A percentile compares a stretch with the other conserved stretches of the same genome.
These are phyloP conservation scores for Dothideomycetes sp. DNA, from an alignment of 2,329 filamentous ascomycete species.

Conservation along the genomic window DNA sequence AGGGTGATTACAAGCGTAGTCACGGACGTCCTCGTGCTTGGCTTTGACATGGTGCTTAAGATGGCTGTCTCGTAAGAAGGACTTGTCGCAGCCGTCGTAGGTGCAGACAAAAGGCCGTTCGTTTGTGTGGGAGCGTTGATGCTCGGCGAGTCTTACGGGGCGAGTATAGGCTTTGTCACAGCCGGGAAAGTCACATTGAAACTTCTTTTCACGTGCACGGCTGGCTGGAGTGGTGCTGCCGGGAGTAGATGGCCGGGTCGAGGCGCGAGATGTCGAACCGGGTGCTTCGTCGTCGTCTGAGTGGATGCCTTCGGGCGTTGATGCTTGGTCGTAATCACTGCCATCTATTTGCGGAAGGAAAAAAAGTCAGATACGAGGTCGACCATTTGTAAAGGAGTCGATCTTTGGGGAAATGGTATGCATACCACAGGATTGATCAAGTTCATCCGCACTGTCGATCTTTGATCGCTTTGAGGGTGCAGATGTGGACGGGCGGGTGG, in stretches of 20 bases:
- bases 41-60: conserved; percentile 76
- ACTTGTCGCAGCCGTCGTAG: conserved; percentile 63
- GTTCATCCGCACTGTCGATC: not conserved
- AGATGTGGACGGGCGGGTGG: not conserved
- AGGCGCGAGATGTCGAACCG: conserved; percentile 8
- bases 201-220: conserved; percentile 56
- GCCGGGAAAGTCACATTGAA: conserved; percentile 60
- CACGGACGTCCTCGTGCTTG: conserved; percentile 60
- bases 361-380: not conserved
- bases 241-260: conserved; percentile 17
- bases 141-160: conserved; percentile 66
- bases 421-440: not conserved
- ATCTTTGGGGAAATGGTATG: no score
- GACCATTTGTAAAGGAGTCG: no score
- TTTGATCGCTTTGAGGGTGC: not conserved
- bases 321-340: conserved; percentile 1
- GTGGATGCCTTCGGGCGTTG: not conserved
- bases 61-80: conserved; percentile 78
- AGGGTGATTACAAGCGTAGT: conserved; percentile 59
- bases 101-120: conserved; percentile 69
- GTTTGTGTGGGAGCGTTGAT: conserved; percentile 75
- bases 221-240: conserved; percentile 20
- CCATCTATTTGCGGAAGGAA: not conserved
- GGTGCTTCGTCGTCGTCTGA: not conserved
- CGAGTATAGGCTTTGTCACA: conserved; percentile 83